Evolutionary conservation across 1,284 basidiomycete species (phyloP).

Genomic region (Golubevia sp.): DNA sequence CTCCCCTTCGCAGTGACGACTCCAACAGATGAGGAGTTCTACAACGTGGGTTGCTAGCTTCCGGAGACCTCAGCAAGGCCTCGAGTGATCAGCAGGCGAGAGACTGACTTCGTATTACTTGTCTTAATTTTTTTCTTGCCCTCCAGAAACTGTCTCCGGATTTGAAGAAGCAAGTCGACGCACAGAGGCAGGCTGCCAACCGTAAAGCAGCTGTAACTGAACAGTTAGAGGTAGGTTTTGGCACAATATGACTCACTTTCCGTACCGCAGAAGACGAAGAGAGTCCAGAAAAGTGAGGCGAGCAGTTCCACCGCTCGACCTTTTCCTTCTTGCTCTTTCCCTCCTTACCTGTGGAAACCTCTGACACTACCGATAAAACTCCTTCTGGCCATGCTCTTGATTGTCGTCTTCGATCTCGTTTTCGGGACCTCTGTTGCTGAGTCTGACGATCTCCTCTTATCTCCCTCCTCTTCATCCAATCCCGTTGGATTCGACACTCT

Average conservation of each 20-base stretch:
- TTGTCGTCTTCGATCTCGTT: too few species aligned
- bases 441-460: too few species aligned
- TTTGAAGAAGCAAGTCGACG: constrained; percentile 43
- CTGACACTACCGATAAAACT: too few species aligned
- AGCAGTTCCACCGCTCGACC: too few species aligned
- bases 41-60: constrained; percentile 24
- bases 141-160: constrained; percentile 34
- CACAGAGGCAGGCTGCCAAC: constrained; percentile 24
- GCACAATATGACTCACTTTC: too few species aligned
- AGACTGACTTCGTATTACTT: too few species aligned
- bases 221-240: constrained; percentile 38
- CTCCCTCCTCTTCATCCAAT: too few species aligned
- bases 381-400: too few species aligned
- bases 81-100: constrained; percentile 1
- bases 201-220: constrained; percentile 43
- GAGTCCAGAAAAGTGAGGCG: too few species aligned
- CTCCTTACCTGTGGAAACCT: background rate
- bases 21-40: constrained; percentile 49
- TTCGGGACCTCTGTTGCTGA: too few species aligned
- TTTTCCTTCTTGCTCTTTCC: background rate
- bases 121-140: background rate
- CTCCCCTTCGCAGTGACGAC: constrained; percentile 26
- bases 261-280: too few species aligned
- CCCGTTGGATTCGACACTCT: background rate
- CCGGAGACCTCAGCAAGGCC: background rate